Percentiles rank a stretch among this genome's conserved stretches.
Evolutionary conservation across 2,329 filamentous ascomycete species (phyloP).

Genomic region (Polychaeton citri): DNA sequence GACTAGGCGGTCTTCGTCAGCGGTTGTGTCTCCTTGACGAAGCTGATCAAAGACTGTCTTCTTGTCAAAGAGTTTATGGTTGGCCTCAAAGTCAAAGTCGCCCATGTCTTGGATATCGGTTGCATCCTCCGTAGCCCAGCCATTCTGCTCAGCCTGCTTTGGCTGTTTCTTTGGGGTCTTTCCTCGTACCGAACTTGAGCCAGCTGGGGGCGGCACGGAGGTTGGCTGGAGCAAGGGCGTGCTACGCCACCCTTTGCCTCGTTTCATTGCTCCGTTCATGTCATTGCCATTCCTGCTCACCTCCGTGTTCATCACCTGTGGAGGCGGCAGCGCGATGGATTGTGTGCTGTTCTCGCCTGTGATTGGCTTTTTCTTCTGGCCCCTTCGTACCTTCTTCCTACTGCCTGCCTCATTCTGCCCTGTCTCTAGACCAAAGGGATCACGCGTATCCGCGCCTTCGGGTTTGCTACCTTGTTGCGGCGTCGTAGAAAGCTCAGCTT

Average conservation of each 20-base stretch:
- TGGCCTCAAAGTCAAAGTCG: constrained; percentile 86
- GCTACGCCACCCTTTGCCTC: constrained; percentile 54
- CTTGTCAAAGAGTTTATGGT: constrained; percentile 91
- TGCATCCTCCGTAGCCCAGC: constrained; percentile 92
- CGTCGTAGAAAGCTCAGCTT: not conserved
- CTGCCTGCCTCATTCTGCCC: constrained; percentile 19
- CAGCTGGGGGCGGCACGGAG: constrained; percentile 31
- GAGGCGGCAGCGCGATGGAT: constrained; percentile 5
- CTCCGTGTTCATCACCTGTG: constrained; percentile 19
- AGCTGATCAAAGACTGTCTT: constrained; percentile 83
- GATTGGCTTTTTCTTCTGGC: constrained; percentile 27
- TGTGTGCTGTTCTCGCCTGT: constrained; percentile 6
- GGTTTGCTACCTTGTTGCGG: not conserved
- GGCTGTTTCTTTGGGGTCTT: constrained; percentile 27
- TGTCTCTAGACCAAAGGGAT: constrained; percentile 2
- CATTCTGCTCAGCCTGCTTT: constrained; percentile 49
- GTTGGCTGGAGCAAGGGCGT: constrained; percentile 54
- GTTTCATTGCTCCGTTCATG: constrained; percentile 24
- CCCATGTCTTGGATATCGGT: constrained; percentile 87
- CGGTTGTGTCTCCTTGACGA: constrained; percentile 71
- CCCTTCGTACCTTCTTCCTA: constrained; percentile 33
- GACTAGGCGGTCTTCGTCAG: constrained; percentile 83
- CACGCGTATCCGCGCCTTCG: constrained; percentile 2
- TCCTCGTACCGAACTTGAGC: constrained; percentile 20
- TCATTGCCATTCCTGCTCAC: constrained; percentile 24